Conservation (phyloP, 2,329 filamentous ascomycete species). For the Chalaropsis thielavioides region DNA sequence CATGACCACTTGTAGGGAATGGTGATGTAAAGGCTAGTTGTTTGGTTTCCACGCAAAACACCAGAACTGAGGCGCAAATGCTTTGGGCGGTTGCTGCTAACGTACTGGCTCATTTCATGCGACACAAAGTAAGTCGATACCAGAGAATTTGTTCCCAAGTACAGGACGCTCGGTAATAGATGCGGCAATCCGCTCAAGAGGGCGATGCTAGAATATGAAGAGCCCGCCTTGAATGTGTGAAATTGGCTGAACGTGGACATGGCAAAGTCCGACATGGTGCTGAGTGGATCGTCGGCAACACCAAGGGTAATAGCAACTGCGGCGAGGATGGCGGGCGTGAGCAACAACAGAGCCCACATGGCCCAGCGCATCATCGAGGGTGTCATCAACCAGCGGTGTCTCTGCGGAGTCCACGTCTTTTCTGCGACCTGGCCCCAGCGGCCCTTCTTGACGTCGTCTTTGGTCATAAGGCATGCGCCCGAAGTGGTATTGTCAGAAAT, state of each 20-base stretch:
- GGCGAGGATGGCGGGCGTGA: constrained; percentile 26
- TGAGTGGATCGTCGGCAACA: constrained; percentile 22
- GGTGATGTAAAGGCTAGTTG: constrained; percentile 35
- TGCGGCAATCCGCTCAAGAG: constrained; percentile 35
- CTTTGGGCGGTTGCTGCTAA: constrained; percentile 21
- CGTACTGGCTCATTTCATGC: constrained; percentile 35
- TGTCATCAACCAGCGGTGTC: constrained; percentile 33
- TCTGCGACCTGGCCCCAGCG: constrained; percentile 31
- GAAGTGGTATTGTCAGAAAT: constrained; percentile 32
- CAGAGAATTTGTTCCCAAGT: constrained; percentile 34
- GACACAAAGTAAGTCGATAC: constrained; percentile 36
- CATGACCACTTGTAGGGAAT: constrained; percentile 34
- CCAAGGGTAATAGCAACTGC: constrained; percentile 29
- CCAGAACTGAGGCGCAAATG: constrained; percentile 35
- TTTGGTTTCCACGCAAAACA: constrained; percentile 31
- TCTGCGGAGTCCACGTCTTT: constrained; percentile 29
- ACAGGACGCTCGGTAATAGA: constrained; percentile 33
- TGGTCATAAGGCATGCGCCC: constrained; percentile 33
- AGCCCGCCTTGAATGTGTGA: constrained; percentile 23
- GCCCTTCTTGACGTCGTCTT: constrained; percentile 31
- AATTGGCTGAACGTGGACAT: constrained; percentile 26
- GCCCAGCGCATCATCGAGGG: constrained; percentile 32
- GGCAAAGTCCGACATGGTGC: constrained; percentile 28
- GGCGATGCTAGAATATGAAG: constrained; percentile 23
- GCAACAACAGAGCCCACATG: constrained; percentile 29